Base-by-base conservation (phyloP, 495 filamentous ascomycete species). In the Penicillium diatomitis region DNA sequence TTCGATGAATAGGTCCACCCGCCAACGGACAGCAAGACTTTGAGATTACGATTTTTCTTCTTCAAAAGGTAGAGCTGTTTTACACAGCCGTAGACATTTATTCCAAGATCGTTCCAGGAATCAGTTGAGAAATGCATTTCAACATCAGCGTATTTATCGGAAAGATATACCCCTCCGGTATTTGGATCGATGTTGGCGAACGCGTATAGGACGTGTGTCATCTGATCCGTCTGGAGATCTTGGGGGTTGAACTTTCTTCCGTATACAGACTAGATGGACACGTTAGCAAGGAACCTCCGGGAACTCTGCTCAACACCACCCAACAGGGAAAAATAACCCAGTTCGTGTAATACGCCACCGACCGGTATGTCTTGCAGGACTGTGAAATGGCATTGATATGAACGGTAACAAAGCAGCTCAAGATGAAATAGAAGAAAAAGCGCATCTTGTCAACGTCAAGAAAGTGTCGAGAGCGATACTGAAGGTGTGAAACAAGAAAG, bases 121-220 rank as follows among this genome's bases (percentile, higher is more conserved):
- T 44, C 41, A 0, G 4, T 44, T 2, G 49, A 2, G 10, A 39
- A 48, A 7, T 41, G 46, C 27, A 39, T 48, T 32, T 48, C 29
- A 3, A 40, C 11, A 20, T 48, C 46, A 52, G 80, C 77, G 62
- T 87, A 90, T 2, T 84, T 85, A 52, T 92, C 87, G 44, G 79
- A 83, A 12, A 92, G 77, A 8, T 75, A 83, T 49, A 88, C 84
- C 52, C 83, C 77, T n/a, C 86, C 86, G 37, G 62, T 72, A 0
- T 51, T 31, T 7, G 74, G 62, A 5, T 65, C 71, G 46, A 88
- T 72, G 55, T 87, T 83, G 44, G 82, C 84, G 58, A 90, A 90
- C 32, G 85, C 74, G 57, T 90, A 94, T 30, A 91, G 76, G 9
- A 92, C 70, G 62, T 94, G 88, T 0, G 88, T 94, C 8, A 94